Evolutionary conservation across 164 flowering plant genomes (phyloP), one percentile per base, ranked within the genome.

Genomic region (Paratinospora sagittata): DNA sequence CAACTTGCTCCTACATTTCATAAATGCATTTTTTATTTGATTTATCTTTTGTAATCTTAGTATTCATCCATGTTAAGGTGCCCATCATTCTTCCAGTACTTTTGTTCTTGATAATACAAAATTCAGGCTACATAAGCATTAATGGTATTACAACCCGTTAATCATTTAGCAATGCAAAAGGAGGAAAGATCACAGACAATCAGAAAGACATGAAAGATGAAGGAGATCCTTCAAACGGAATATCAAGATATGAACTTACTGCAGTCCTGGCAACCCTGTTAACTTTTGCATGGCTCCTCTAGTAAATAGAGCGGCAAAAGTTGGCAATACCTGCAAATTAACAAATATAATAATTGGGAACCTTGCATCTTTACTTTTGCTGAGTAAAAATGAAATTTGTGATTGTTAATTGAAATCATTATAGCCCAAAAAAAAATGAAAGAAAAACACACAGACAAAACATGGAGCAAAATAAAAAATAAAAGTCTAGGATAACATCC

Each of bases 291-390:
- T 0, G 63, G 81, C 47, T 52, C 58, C 82, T 52, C 24, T 30
- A 26, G 82, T 64, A 73, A 89, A 85, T 26, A 91, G 39, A 65
- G 92, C 81, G 66, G 92, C 81, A 86, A 95, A 95, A 47, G 97
- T 95, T 52, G 98, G 98, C 84, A 95, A 81, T 63, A 95, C 98
- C 98, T 95, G 76, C 72, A 76, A 60, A 73, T 5, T 21, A 69
- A 4, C 10, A 39, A 43, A 5, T 19, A 14, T 43, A 19, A 26
- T 43, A 33, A 41, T 63, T 5, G n/a, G n/a, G n/a, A n/a, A n/a
- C n/a, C n/a, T n/a, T n/a, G n/a, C n/a, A n/a, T n/a, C n/a, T 23
- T 39, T 24, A 34, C 27, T 24, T 21, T 26, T 45, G 69, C 43
- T 24, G 4, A 69, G 37, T 33, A 36, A 21, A 68, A 9, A 39